These are phyloP conservation scores for Psilocybe tampanensis DNA, from an alignment of 768 basidiomycete species.

Conservation along the genomic window DNA sequence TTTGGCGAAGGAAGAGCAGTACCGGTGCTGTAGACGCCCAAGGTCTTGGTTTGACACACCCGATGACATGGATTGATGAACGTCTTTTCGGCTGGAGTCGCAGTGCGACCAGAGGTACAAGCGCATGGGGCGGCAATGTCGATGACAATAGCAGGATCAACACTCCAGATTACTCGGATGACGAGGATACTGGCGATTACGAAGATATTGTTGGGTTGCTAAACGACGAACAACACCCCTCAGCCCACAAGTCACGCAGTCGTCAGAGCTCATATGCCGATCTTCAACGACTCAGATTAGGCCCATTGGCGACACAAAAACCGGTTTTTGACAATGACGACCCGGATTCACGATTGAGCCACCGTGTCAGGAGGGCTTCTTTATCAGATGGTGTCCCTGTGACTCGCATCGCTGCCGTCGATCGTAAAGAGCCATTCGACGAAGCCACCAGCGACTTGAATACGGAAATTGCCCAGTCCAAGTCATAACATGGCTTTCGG, in stretches of 20 bases:
- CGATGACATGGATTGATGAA: constrained; percentile 95
- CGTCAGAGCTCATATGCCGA: constrained; percentile 82
- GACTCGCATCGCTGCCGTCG: constrained; percentile 59
- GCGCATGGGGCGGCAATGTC: constrained; percentile 73
- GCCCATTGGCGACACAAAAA: constrained; percentile 24
- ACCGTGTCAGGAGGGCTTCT: constrained; percentile 60
- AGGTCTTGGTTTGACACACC: constrained; percentile 83
- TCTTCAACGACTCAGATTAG: constrained; percentile 64
- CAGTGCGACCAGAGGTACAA: constrained; percentile 77
- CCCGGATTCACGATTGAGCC: constrained; percentile 45
- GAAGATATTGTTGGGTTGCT: constrained; percentile 82
- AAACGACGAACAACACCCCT: constrained; percentile 40
- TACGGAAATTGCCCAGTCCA: constrained; percentile 51
- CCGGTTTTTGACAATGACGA: constrained; percentile 30
- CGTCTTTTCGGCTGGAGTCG: constrained; percentile 91
- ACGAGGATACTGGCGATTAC: constrained; percentile 89
- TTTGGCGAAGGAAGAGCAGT: constrained; percentile 81
- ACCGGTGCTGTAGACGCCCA: constrained; percentile 86
- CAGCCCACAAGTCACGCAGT: constrained; percentile 51
- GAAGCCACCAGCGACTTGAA: constrained; percentile 72
- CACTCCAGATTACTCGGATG: constrained; percentile 80
- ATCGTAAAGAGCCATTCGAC: constrained; percentile 58
- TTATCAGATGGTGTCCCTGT: constrained; percentile 69
- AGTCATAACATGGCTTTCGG: constrained; percentile 4
- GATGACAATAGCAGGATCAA: constrained; percentile 64